Percentiles rank a stretch among this genome's conserved stretches.
phyloP scores from a whole-genome alignment of 1,139 yeast species.

The Geotrichum histeridarum region DNA sequence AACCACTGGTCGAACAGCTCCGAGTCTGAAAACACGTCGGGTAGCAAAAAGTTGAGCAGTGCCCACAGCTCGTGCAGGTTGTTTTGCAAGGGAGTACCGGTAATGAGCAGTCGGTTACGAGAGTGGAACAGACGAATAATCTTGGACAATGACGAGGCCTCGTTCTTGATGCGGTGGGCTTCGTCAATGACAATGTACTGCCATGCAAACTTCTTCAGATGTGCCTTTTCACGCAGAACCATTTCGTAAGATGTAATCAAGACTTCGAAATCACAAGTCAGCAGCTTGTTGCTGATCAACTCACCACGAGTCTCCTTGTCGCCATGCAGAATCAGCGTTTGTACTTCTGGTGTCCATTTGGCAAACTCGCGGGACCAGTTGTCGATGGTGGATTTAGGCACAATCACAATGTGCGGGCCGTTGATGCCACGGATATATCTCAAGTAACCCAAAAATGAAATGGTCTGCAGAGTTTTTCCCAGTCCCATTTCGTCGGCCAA shows the following conservation, averaged over 20 bases:
- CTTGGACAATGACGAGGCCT: constrained; percentile 83
- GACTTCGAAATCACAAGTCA: constrained; percentile 80
- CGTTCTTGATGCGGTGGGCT: constrained; percentile 94
- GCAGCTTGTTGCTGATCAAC: constrained; percentile 53
- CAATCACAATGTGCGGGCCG: constrained; percentile 89
- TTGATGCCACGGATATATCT: constrained; percentile 70
- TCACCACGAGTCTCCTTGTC: constrained; percentile 68
- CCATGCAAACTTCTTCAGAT: constrained; percentile 81
- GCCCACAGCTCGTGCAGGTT: constrained; percentile 97
- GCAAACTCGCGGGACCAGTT: constrained; percentile 94
- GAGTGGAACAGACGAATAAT: constrained; percentile 84
- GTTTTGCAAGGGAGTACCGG: constrained; percentile 95
- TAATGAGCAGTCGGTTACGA: constrained; percentile 74
- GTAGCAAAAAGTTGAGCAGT: constrained; percentile 75
- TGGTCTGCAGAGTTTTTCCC: constrained; percentile 60
- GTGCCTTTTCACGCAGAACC: constrained; percentile 80
- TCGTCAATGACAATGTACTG: constrained; percentile 92
- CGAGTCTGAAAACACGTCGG: constrained; percentile 91
- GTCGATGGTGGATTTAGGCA: constrained; percentile 90
- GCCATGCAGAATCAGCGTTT: constrained; percentile 80
- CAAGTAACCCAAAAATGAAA: constrained; percentile 68
- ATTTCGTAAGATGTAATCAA: constrained; percentile 88
- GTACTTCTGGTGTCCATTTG: constrained; percentile 95
- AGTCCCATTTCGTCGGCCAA: constrained; percentile 98
- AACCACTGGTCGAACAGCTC: constrained; percentile 92